phyloP scores from a whole-genome alignment of 2,329 filamentous ascomycete species.

The Westerdykella ornata region DNA sequence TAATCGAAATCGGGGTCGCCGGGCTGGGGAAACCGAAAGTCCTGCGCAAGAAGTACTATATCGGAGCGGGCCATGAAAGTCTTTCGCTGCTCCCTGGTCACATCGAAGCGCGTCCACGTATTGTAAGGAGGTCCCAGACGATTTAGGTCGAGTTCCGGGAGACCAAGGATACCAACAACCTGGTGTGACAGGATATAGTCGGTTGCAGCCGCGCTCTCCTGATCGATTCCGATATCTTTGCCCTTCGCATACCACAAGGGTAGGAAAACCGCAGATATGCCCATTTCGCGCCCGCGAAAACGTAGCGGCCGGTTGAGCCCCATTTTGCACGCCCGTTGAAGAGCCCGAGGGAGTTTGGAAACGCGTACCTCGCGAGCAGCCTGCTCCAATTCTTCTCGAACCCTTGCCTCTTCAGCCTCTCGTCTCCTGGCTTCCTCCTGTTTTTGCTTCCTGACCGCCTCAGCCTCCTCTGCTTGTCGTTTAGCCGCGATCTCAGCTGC shows the following conservation, averaged over 20 bases:
- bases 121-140: constrained; percentile 27
- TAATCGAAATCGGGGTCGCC: constrained; percentile 36
- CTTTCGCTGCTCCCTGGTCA: constrained; percentile 31
- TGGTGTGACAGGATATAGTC: constrained; percentile 37
- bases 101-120: constrained; percentile 33
- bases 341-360: constrained; percentile 32
- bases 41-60: constrained; percentile 35
- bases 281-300: constrained; percentile 36
- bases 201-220: constrained; percentile 15
- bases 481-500: constrained; percentile 24
- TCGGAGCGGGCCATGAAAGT: constrained; percentile 35
- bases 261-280: constrained; percentile 35
- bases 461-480: constrained; percentile 27
- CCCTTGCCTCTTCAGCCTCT: constrained; percentile 24
- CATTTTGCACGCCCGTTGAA: constrained; percentile 33
- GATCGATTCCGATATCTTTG: constrained; percentile 20
- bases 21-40: constrained; percentile 35
- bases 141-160: constrained; percentile 36
- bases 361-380: constrained; percentile 30
- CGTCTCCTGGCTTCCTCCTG: constrained; percentile 26
- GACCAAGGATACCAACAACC: constrained; percentile 36
- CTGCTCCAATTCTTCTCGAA: constrained; percentile 24
- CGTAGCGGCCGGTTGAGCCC: constrained; percentile 34
- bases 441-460: constrained; percentile 26
- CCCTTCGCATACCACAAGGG: constrained; percentile 34